A percentile compares a stretch with the other conserved stretches of the same genome.
Conservation (phyloP, 805 yeast species). For the Saturnispora sanitii region DNA sequence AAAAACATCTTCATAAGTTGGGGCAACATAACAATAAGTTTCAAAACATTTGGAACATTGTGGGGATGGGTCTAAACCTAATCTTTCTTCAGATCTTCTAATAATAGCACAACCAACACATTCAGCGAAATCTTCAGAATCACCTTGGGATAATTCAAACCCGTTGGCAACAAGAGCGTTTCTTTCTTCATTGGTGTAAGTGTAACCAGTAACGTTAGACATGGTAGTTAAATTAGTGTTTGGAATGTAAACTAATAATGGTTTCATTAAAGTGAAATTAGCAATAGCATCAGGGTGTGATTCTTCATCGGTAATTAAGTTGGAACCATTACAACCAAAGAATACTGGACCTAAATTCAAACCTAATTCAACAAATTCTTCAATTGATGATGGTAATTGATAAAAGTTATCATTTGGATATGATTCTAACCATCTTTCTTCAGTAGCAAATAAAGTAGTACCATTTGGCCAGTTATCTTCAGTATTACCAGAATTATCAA, state of each 20-base stretch:
- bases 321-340: conserved; percentile 67
- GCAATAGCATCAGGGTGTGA: conserved; percentile 12
- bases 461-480: conserved; percentile 56
- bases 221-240: conserved; percentile 48
- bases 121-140: conserved; percentile 54
- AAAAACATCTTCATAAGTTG: conserved; percentile 4
- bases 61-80: conserved; percentile 34
- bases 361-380: conserved; percentile 47
- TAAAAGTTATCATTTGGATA: conserved; percentile 56
- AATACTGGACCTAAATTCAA: conserved; percentile 59
- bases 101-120: conserved; percentile 79
- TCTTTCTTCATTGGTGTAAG: conserved; percentile 49
- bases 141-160: conserved; percentile 53
- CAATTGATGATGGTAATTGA: conserved; percentile 49
- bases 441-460: conserved; percentile 41
- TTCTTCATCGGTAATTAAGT: conserved; percentile 33
- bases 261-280: conserved; percentile 37
- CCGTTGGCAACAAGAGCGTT: conserved; percentile 59
- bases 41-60: conserved; percentile 63
- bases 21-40: conserved; percentile 45
- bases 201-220: conserved; percentile 56
- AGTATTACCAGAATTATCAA: conserved; percentile 57
- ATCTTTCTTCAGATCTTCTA: conserved; percentile 63
- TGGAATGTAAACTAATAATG: conserved; percentile 66
- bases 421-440: conserved; percentile 36